Conservation (phyloP, 108 stramenopile species). For the Nitzschia inconspicua region DNA sequence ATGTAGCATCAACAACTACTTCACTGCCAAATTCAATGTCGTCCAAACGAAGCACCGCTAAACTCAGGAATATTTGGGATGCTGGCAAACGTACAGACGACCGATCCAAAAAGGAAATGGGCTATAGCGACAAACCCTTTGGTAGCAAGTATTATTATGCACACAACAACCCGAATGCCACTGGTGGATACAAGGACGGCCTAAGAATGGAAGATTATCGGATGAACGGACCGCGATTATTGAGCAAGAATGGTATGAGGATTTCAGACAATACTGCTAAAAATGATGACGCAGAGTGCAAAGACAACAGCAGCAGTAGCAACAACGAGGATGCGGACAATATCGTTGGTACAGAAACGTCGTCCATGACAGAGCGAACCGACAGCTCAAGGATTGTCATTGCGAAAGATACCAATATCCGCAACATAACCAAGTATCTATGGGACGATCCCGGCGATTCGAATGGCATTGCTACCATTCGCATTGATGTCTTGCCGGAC, state of each 20-base stretch:
- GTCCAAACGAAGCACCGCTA: no score
- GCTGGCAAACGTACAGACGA: not conserved
- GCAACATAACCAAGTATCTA: slow-evolving; percentile 57
- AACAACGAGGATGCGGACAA: not conserved
- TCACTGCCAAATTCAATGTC: no score
- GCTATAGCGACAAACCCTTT: slow-evolving; percentile 55
- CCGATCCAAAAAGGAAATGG: not conserved
- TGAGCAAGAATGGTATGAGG: slow-evolving; percentile 45
- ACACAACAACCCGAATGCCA: slow-evolving; percentile 67
- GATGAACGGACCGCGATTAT: slow-evolving; percentile 78
- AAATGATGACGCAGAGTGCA: not conserved
- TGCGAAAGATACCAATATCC: not conserved
- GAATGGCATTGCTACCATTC: slow-evolving; percentile 64
- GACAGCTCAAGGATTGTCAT: no score
- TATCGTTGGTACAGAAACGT: not conserved
- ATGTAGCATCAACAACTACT: no score
- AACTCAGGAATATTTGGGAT: slow-evolving; percentile 17
- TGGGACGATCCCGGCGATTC: slow-evolving; percentile 78
- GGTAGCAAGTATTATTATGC: slow-evolving; percentile 80
- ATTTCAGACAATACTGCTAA: slow-evolving; percentile 15
- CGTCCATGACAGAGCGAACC: not conserved
- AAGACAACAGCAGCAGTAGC: not conserved
- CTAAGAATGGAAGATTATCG: slow-evolving; percentile 73
- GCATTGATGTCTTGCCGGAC: slow-evolving; percentile 65
- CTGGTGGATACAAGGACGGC: slow-evolving; percentile 82